Evolutionary conservation across 805 yeast genomes (phyloP), one percentile per base, ranked within the genome.

Genomic region (Groenewaldozyma salmanticensis): DNA sequence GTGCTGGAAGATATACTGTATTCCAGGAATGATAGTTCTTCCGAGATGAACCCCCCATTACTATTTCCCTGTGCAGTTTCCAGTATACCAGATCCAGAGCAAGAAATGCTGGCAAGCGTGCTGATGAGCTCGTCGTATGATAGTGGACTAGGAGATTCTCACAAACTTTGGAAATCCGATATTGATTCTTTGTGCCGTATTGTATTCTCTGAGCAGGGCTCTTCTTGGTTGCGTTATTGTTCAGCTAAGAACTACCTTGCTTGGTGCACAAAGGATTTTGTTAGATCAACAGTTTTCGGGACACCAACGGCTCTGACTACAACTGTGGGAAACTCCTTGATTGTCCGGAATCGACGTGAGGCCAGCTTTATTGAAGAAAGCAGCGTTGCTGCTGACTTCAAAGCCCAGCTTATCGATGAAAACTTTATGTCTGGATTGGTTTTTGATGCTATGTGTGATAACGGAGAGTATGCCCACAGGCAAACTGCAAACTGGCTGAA

Each of bases 401-500:
- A 24, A 9, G 29, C 29, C 13, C 29, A 24, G 13, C 7, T 24
- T 13, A 6, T 35, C 16, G 24, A 16, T 3, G 22, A 20, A 20
- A 9, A 31, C 21, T 18, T 19, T 21, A 29, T n/a, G 7, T 21
- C 38, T 21, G 21, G 17, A n/a, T 35, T 22, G 15, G 21, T 6
- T 13, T 17, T 18, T 6, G 21, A 6, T 6, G 17, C 18, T 15
- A 15, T 16, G 37, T 33, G 17, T 6, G 35, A 19, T n/a, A 21
- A 17, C 27, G 43, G 33, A 11, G 44, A 31, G 2, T 27, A 31
- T n/a, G 52, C 52, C 6, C 53, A 50, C 32, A 33, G 33, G n/a
- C 43, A 44, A 16, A 50, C 50, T n/a, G 55, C 53, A 1, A 21
- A 43, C n/a, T 51, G 55, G 55, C 51, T 48, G 16, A 51, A 49